A percentile compares a stretch with the other conserved stretches of the same genome.
These are phyloP conservation scores for Candida gorgasii DNA, from an alignment of 805 yeast genomes.

Conservation along the genomic window DNA sequence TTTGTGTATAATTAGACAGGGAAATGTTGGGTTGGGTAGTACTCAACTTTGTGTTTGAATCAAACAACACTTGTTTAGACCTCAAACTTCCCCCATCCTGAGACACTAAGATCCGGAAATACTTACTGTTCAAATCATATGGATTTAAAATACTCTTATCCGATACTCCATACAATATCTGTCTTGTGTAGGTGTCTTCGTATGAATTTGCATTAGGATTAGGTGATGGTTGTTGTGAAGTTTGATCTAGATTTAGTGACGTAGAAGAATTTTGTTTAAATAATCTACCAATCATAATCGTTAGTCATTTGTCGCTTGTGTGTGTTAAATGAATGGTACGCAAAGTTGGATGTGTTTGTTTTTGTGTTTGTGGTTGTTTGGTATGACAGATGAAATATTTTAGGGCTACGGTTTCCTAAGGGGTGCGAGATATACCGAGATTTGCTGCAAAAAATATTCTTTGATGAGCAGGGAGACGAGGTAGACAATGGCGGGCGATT, in stretches of 20 bases:
- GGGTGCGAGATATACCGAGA: constrained; percentile 6
- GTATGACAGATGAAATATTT: too few species aligned
- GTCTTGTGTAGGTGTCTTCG: constrained; percentile 48
- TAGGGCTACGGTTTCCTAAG: background rate
- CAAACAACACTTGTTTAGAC: constrained; percentile 50
- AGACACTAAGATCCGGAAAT: constrained; percentile 45
- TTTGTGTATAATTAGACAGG: constrained; percentile 4
- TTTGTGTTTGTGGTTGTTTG: constrained; percentile 1
- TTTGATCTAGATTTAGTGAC: constrained; percentile 9
- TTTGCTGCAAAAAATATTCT: constrained; percentile 3
- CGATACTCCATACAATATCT: constrained; percentile 47
- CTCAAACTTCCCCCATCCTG: constrained; percentile 54
- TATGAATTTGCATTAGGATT: constrained; percentile 21
- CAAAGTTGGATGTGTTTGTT: background rate
- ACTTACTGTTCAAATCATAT: constrained; percentile 26
- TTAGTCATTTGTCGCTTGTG: background rate
- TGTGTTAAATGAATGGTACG: background rate
- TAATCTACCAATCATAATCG: constrained; percentile 35
- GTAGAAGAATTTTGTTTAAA: constrained; percentile 29
- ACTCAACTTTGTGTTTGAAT: constrained; percentile 22
- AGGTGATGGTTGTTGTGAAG: constrained; percentile 6
- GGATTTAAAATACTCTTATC: constrained; percentile 28
- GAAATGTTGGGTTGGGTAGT: too few species aligned
- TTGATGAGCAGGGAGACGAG: constrained; percentile 3
- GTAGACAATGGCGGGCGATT: too few species aligned